Conservation (phyloP, 208 protist species). For the Trypanosoma congolense region DNA sequence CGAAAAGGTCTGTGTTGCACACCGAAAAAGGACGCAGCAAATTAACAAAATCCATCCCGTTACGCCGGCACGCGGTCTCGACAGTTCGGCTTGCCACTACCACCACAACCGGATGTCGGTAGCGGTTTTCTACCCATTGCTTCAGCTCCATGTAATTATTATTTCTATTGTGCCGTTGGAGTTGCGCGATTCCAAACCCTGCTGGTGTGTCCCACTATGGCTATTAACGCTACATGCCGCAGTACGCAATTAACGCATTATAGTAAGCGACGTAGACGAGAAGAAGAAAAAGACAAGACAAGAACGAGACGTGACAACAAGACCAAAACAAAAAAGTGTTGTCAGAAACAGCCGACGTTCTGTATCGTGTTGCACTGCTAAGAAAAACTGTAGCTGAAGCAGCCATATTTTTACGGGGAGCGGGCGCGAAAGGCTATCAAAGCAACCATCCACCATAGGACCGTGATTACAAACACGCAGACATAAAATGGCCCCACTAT, state of each 20-base stretch:
- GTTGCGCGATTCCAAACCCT: too few relatives aligned
- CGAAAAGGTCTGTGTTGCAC: slow-evolving; percentile 29
- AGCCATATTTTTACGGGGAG: too few relatives aligned
- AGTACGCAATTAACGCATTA: background rate
- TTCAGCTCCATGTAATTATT: slow-evolving; percentile 27
- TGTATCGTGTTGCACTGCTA: too few relatives aligned
- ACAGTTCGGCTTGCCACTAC: slow-evolving; percentile 44
- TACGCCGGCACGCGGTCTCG: slow-evolving; percentile 38
- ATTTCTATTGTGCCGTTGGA: too few relatives aligned
- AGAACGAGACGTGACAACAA: too few relatives aligned
- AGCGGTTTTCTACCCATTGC: slow-evolving; percentile 67
- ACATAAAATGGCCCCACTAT: too few relatives aligned
- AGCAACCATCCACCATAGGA: too few relatives aligned
- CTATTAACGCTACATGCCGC: slow-evolving; percentile 3
- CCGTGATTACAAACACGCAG: too few relatives aligned
- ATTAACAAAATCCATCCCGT: slow-evolving; percentile 68
- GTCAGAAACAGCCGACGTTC: too few relatives aligned
- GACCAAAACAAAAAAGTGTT: too few relatives aligned
- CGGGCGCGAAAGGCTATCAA: too few relatives aligned
- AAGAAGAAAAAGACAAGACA: background rate
- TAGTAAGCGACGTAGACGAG: background rate
- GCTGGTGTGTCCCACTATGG: background rate
- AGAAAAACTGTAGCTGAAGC: too few relatives aligned
- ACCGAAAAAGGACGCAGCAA: slow-evolving; percentile 66
- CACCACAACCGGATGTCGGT: slow-evolving; percentile 64